A percentile compares a stretch with the other conserved stretches of the same genome.
Conservation (phyloP, 1,284 basidiomycete genomes). For the Boletellus dicymbophilus region DNA sequence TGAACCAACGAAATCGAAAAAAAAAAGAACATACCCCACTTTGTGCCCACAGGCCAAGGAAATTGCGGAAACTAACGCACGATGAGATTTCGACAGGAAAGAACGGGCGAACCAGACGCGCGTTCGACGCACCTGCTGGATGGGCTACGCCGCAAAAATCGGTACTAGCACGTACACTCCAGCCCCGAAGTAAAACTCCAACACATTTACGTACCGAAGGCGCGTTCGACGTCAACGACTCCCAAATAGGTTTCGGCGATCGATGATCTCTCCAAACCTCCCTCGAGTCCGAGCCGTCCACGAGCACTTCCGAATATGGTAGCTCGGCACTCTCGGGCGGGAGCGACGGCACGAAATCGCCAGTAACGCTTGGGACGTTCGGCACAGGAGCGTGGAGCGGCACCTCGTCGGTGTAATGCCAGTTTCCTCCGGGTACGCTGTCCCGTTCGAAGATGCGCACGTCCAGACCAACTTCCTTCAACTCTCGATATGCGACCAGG, state of each 20-base stretch:
- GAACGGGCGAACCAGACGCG: too few species aligned
- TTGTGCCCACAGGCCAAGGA: too few species aligned
- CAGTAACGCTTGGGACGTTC: not conserved
- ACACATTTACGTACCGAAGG: slow-evolving; percentile 14
- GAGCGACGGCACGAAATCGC: slow-evolving; percentile 12
- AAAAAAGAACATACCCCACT: too few species aligned
- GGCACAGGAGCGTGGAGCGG: not conserved
- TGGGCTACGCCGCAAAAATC: too few species aligned
- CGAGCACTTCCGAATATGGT: slow-evolving; percentile 12
- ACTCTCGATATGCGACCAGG: slow-evolving; percentile 9
- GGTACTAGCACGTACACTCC: too few species aligned
- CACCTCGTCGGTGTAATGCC: slow-evolving; percentile 13
- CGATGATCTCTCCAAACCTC: slow-evolving; percentile 9
- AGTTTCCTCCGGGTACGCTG: slow-evolving; percentile 7
- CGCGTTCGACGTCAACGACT: slow-evolving; percentile 10
- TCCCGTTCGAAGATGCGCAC: slow-evolving; percentile 20
- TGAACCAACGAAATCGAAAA: too few species aligned
- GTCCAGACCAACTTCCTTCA: slow-evolving; percentile 14
- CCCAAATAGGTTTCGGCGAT: slow-evolving; percentile 12
- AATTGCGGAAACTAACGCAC: too few species aligned
- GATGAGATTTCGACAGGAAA: too few species aligned
- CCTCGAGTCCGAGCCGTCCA: slow-evolving; percentile 2
- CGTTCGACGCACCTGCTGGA: too few species aligned
- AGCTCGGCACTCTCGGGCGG: slow-evolving; percentile 3
- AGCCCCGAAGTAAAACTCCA: too few species aligned